Conservation (phyloP, 768 basidiomycete genomes). For the Russula ochroleuca region DNA sequence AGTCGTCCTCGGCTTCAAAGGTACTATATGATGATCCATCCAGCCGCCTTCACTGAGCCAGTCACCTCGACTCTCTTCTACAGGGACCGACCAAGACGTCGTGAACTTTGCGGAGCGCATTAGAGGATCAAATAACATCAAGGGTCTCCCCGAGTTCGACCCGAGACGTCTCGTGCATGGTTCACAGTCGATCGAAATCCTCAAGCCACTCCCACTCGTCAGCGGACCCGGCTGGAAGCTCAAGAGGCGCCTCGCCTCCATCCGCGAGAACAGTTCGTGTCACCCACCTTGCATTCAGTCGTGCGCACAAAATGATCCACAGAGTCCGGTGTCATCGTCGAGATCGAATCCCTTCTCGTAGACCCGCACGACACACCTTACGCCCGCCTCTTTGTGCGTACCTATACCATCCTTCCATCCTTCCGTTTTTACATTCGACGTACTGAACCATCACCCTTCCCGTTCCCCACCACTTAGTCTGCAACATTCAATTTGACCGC, state of each 20-base stretch:
- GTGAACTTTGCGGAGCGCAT: constrained; percentile 59
- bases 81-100: constrained; percentile 60
- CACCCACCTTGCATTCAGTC: not conserved
- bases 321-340: constrained; percentile 76
- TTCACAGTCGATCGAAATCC: constrained; percentile 71
- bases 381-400: constrained; percentile 41
- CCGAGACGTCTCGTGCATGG: constrained; percentile 69
- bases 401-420: not conserved
- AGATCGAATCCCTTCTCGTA: constrained; percentile 57
- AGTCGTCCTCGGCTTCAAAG: constrained; percentile 72
- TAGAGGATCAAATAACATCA: constrained; percentile 38
- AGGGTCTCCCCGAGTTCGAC: constrained; percentile 68
- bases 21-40: constrained; percentile 32
- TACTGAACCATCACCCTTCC: not conserved
- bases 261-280: constrained; percentile 76
- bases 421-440: not conserved
- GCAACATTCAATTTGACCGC: constrained; percentile 45
- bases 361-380: constrained; percentile 52
- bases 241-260: constrained; percentile 57
- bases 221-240: constrained; percentile 79
- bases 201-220: constrained; percentile 70
- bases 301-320: not conserved
- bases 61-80: not conserved
- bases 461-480: constrained; percentile 29
- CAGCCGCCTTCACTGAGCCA: not conserved